These are phyloP conservation scores for Pyrus hybrid DNA, from an alignment of 331 rosid genomes.

Conservation along the genomic window DNA sequence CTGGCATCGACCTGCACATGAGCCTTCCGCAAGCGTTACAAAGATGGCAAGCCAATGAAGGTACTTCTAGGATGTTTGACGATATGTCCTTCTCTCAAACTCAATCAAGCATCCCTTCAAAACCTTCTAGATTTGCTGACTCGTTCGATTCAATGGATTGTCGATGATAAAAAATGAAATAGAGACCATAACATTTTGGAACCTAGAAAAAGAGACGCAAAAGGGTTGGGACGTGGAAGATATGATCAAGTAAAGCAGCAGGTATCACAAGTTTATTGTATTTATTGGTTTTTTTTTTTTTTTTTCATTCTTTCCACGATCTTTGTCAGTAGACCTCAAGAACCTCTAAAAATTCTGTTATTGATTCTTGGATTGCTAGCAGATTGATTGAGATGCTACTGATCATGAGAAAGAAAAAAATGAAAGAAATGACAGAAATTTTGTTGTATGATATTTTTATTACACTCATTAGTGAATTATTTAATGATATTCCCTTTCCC, in stretches of 20 bases:
- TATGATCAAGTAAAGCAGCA: neutral
- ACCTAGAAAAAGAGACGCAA: no score
- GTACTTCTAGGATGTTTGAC: constrained; percentile 58
- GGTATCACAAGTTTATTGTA: constrained; percentile 14
- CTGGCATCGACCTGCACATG: constrained; percentile 61
- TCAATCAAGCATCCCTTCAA: constrained; percentile 71
- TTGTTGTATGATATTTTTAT: constrained; percentile 10
- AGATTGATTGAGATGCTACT: constrained; percentile 12
- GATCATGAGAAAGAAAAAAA: constrained; percentile 1
- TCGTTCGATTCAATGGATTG: constrained; percentile 64
- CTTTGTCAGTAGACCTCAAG: constrained; percentile 14
- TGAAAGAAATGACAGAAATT: neutral
- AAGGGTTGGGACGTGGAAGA: no score
- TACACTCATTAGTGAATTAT: neutral
- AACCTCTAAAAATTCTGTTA: neutral
- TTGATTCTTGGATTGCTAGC: constrained; percentile 15
- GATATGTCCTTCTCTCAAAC: constrained; percentile 53
- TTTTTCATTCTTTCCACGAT: constrained; percentile 18
- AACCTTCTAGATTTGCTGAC: constrained; percentile 58
- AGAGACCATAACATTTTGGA: neutral
- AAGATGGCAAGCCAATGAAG: constrained; percentile 88
- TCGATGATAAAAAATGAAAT: constrained; percentile 27
- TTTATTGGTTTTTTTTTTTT: neutral
- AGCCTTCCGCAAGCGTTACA: constrained; percentile 68
- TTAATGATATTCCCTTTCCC: neutral